Percentiles rank a stretch among this genome's conserved stretches.
Conservation (phyloP, 257 asterid species). For the Henckelia pumila region DNA sequence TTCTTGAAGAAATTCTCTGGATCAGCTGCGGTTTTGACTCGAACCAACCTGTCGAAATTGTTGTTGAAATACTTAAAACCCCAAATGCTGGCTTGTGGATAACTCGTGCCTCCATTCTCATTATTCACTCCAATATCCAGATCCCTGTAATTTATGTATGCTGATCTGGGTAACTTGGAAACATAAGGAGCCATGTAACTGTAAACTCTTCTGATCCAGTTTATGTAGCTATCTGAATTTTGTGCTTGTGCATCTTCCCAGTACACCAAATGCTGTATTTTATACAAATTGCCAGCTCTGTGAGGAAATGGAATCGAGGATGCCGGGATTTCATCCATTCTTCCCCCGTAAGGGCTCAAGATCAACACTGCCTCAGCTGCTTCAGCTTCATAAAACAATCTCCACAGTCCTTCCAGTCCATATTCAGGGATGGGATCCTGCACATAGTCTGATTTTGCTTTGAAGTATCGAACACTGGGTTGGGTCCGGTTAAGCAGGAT, state of each 20-base stretch:
- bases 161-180: conserved; percentile 30
- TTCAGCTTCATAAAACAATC: conserved; percentile 24
- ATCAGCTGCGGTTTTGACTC: too few species aligned
- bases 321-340: conserved; percentile 28
- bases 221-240: conserved; percentile 6
- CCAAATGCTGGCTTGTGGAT: conserved; percentile 34
- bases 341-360: conserved; percentile 27
- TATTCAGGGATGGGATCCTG: conserved; percentile 29
- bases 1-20: too few species aligned
- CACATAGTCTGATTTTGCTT: conserved; percentile 38
- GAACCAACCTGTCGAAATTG: too few species aligned
- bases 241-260: conserved; percentile 18
- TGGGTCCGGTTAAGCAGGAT: conserved; percentile 29
- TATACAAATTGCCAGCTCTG: too few species aligned
- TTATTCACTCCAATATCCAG: conserved; percentile 37
- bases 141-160: conserved; percentile 33
- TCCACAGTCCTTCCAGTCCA: conserved; percentile 34
- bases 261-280: conserved; percentile 22
- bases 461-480: conserved; percentile 2
- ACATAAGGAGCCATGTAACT: conserved; percentile 28
- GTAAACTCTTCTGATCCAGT: conserved; percentile 31
- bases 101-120: conserved; percentile 23
- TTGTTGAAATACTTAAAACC: too few species aligned
- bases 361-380: conserved; percentile 13
- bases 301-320: conserved; percentile 30